A percentile compares a stretch with the other conserved stretches of the same genome.
Evolutionary conservation across 148 eudicot genomes (phyloP).

Genomic region (Rhododendron molle): DNA sequence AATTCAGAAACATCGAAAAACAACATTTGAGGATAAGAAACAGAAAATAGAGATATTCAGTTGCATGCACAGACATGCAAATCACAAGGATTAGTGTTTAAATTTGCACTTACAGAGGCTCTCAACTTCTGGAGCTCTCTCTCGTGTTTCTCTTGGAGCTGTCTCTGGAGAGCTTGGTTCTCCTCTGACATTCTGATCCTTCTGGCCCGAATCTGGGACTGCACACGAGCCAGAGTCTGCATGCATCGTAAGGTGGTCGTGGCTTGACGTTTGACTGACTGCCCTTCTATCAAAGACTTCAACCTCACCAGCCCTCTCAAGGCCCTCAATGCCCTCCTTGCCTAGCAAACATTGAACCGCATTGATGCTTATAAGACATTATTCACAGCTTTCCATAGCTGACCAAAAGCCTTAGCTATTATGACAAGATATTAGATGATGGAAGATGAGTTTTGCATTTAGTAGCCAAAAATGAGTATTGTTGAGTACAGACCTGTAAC

Average conservation of each 20-base stretch:
- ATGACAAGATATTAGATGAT: not conserved
- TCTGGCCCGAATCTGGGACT: constrained; percentile 67
- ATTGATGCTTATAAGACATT: not conserved
- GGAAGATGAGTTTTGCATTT: not conserved
- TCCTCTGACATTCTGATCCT: constrained; percentile 71
- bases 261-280: constrained; percentile 87
- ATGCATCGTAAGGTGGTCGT: constrained; percentile 68
- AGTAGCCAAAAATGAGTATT: not conserved
- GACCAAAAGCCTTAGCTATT: not conserved
- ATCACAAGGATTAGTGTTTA: not conserved
- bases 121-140: constrained; percentile 59
- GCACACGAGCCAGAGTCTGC: constrained; percentile 87
- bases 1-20: not conserved
- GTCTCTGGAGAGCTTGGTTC: constrained; percentile 76
- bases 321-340: constrained; percentile 81
- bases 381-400: not conserved
- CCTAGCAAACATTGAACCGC: constrained; percentile 31
- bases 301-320: constrained; percentile 87
- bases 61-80: not conserved
- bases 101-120: constrained; percentile 41
- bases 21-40: not conserved
- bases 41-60: not conserved
- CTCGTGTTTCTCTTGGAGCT: constrained; percentile 72
- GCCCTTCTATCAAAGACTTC: constrained; percentile 70
- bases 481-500: not conserved